Evolutionary conservation across 352 stramenopile species (phyloP), one percentile per base, ranked within the genome.

Genomic region (Globisporangium polare): DNA sequence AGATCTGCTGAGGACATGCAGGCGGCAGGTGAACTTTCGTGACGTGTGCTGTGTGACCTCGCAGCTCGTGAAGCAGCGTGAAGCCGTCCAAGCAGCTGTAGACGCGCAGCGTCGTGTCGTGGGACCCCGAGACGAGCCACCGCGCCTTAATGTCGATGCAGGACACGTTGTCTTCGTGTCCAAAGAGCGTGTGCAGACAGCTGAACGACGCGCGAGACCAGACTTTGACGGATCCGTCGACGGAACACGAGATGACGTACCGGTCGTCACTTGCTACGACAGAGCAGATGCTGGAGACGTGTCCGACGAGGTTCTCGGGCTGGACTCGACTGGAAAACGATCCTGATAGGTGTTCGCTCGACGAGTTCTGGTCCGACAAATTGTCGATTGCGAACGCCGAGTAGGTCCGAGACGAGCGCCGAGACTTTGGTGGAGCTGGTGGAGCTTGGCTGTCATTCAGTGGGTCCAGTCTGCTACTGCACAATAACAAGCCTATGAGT

Each of bases 41-140:
- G 22, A 90, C 74, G 47, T 88, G 78, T 6, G 71, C 83, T 6
- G 60, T 62, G 66, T 92, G 83, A 0, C 80, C 83, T 2, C 50
- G 53, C 22, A 90, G 66, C 0, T 74, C 41, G 31, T 81, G 43
- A 1, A 81, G 33, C n/a, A 86, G 73, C 13, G 45, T 57, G 49
- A 90, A 89, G 15, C 61, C 57, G 7, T 68, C 56, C 27, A 58
- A 24, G 29, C 60, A 67, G 49, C 69, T 71, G 60, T 89, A 92
- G 5, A 89, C 62, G 18, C 83, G 71, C 33, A 92, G 42, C 3
- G 78, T 89, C 33, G 50, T 65, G 63, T 92, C 83, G 43, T 90
- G 80, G 0, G 83, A 90, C 1, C 80, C 83, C 0, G 83, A 92
- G 2, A 92, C 70, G 2, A 92, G 80, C 77, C 75, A 90, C 0